Evolutionary conservation across 1,139 yeast species (phyloP), one percentile per base, ranked within the genome.

Genomic region (Saccharomyces pastorianus): DNA sequence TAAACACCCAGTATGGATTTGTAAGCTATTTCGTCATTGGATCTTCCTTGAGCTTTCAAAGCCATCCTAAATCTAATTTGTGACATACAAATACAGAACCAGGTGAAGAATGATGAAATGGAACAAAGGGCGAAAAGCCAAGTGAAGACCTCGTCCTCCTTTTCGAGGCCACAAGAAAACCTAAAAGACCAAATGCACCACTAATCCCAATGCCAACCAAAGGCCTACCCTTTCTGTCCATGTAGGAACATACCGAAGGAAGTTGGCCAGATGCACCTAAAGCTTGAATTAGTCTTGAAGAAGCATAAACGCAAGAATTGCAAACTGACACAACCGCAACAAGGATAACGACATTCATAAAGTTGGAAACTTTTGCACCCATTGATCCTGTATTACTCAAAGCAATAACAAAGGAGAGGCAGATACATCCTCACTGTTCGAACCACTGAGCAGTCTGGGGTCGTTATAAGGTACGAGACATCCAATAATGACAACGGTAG

Each of bases 351-450:
- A 76, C 81, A 61, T 78, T 79, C 67, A 79, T 70, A 51, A 74
- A 57, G 44, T 53, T 54, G 2, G 53, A 50, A 31, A 83, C 90
- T 49, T 73, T 71, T 68, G 86, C 82, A 58, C 89, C 88, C 31
- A 85, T 89, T 53, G 77, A 73, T 52, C 68, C 68, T 60, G 84
- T 77, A 66, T 68, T 81, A 51, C 79, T 75, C 55, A 85, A 80
- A 31, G 93, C 93, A 64, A 86, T 78, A 58, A 87, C 90, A 85
- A 85, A 28, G 95, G 95, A 49, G 90, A 83, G 55, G 86, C 81
- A 48, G 77, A 73, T 6, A 80, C 77, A 53, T 74, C 74, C 26
- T 76, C 62, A 51, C 71, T 68, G 29, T 69, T 61, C 26, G 79
- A 70, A 49, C 84, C 76, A 63, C 85, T 75, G 54, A 79, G 70